Conservation (phyloP, 441 rosid genomes). For the Euphorbia corollata region DNA sequence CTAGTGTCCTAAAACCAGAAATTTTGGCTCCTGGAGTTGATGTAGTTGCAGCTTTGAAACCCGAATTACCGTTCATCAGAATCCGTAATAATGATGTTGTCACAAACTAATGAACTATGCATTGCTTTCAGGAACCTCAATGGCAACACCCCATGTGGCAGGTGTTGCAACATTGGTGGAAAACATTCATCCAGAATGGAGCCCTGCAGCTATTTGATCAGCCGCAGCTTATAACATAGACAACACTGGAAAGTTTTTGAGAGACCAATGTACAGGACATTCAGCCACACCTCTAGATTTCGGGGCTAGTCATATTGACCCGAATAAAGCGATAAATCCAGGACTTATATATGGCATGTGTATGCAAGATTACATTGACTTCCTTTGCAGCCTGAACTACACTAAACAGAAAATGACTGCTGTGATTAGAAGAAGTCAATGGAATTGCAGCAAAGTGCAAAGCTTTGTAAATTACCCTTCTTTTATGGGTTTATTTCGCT, state of each 20-base stretch:
- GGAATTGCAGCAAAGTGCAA: conserved; percentile 33
- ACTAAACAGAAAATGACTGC: conserved; percentile 30
- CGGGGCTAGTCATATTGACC: conserved; percentile 61
- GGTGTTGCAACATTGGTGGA: conserved; percentile 73
- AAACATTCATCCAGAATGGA: conserved; percentile 51
- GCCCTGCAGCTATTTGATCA: conserved; percentile 79
- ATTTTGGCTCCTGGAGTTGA: conserved; percentile 63
- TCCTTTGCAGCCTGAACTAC: conserved; percentile 42
- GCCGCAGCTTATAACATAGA: conserved; percentile 52
- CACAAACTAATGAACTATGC: conserved; percentile 50
- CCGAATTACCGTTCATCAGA: conserved; percentile 17
- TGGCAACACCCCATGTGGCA: conserved; percentile 87
- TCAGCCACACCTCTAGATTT: conserved; percentile 44
- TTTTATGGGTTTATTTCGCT: conserved; percentile 35
- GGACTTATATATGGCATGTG: conserved; percentile 57
- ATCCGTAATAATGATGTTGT: conserved; percentile 24
- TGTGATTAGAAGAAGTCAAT: conserved; percentile 25
- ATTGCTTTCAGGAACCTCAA: conserved; percentile 74
- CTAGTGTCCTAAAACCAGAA: conserved; percentile 57
- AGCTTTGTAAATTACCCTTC: conserved; percentile 64
- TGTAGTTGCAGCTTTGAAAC: conserved; percentile 39
- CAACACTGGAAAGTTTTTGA: conserved; percentile 25
- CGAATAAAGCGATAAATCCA: conserved; percentile 59
- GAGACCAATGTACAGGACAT: conserved; percentile 27
- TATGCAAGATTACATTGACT: conserved; percentile 46